Evolutionary conservation across 1,139 yeast genomes (phyloP).

Genomic region (Hemisphaericaspora xylofermentans): DNA sequence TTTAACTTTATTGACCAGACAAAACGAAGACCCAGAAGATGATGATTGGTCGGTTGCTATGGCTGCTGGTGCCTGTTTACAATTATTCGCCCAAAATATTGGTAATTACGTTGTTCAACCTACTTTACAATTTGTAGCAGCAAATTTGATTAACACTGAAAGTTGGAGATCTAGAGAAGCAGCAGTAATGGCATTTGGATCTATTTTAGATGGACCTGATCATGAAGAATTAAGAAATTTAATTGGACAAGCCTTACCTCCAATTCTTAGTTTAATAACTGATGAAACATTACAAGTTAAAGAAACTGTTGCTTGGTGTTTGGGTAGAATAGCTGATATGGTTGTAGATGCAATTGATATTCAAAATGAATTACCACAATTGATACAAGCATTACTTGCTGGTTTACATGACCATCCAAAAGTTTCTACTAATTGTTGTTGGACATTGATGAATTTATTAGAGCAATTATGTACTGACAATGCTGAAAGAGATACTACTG

Average conservation of each 20-base stretch:
- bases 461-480: slow-evolving; percentile 77
- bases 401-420: slow-evolving; percentile 91
- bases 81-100: slow-evolving; percentile 87
- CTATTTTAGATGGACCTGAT: slow-evolving; percentile 94
- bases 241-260: slow-evolving; percentile 78
- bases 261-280: slow-evolving; percentile 68
- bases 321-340: slow-evolving; percentile 91
- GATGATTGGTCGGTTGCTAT: slow-evolving; percentile 97
- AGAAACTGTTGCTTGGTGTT: slow-evolving; percentile 98
- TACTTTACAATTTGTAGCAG: slow-evolving; percentile 78
- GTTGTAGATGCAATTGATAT: slow-evolving; percentile 76
- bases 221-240: slow-evolving; percentile 63
- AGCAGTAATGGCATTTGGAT: slow-evolving; percentile 98
- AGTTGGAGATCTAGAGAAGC: slow-evolving; percentile 92
- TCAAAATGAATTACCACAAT: slow-evolving; percentile 60
- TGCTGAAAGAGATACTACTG: slow-evolving; percentile 51
- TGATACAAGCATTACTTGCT: slow-evolving; percentile 66
- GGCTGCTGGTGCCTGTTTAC: slow-evolving; percentile 99
- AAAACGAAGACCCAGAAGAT: slow-evolving; percentile 88
- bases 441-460: slow-evolving; percentile 90
- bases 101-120: slow-evolving; percentile 85
- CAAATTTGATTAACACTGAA: slow-evolving; percentile 52
- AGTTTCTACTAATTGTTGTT: slow-evolving; percentile 92
- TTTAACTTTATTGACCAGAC: slow-evolving; percentile 75
- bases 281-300: slow-evolving; percentile 83